Conservation (phyloP, 1,284 basidiomycete species). For the Cutaneotrichosporon sp. region DNA sequence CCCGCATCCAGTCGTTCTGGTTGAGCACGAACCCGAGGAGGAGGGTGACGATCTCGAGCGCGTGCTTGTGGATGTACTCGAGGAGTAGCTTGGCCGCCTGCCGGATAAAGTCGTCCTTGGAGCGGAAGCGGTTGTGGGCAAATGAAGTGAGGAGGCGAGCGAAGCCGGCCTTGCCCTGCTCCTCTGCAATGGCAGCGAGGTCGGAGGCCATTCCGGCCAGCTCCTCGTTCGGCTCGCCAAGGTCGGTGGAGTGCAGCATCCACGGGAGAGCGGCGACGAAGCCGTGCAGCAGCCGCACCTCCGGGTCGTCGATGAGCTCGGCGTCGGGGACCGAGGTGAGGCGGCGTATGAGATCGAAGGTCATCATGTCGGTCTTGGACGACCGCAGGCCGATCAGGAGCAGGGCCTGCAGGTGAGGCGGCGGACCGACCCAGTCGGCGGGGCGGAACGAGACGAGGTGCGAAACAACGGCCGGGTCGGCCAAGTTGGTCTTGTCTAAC, state of each 20-base stretch:
- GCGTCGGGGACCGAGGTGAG: conserved; percentile 66
- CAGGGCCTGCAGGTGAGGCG: conserved; percentile 69
- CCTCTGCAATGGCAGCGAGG: conserved; percentile 70
- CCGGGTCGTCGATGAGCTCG: conserved; percentile 70
- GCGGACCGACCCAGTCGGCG: conserved; percentile 67
- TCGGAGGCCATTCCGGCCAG: conserved; percentile 73
- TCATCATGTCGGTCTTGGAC: conserved; percentile 66
- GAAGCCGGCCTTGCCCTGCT: conserved; percentile 72
- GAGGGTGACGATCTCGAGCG: conserved; percentile 75
- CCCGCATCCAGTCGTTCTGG: conserved; percentile 75
- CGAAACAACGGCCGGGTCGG: conserved; percentile 65
- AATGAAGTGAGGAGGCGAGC: conserved; percentile 84
- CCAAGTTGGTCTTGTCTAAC: conserved; percentile 71
- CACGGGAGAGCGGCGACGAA: conserved; percentile 85
- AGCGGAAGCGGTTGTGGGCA: conserved; percentile 82
- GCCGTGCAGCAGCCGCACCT: conserved; percentile 74
- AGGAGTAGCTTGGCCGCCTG: conserved; percentile 83
- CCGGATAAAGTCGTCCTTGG: conserved; percentile 89
- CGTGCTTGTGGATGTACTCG: conserved; percentile 66
- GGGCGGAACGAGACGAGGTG: conserved; percentile 70
- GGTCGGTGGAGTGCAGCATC: conserved; percentile 78
- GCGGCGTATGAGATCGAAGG: conserved; percentile 69
- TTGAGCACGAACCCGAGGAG: conserved; percentile 87
- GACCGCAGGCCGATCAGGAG: conserved; percentile 81
- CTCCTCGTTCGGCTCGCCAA: conserved; percentile 63